phyloP scores from a whole-genome alignment of 2,329 filamentous ascomycete genomes.

The Talaromyces sp. region DNA sequence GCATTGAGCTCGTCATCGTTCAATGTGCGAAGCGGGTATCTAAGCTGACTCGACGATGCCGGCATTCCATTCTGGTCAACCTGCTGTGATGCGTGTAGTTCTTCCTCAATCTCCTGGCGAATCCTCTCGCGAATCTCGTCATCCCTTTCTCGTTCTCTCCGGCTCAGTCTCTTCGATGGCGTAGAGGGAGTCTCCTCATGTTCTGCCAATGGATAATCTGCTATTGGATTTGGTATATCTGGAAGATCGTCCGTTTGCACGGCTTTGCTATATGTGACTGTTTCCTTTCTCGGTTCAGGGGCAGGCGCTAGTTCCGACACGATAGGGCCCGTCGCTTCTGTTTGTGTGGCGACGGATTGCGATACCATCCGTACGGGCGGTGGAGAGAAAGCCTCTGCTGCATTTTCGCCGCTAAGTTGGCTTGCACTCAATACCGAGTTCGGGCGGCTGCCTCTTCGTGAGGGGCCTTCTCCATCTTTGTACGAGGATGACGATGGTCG shows the following conservation, averaged over 20 bases:
- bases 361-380: constrained; percentile 38
- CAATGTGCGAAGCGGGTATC: constrained; percentile 74
- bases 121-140: constrained; percentile 85
- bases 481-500: constrained; percentile 66
- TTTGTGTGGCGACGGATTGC: constrained; percentile 58
- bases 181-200: constrained; percentile 52
- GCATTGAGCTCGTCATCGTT: constrained; percentile 82
- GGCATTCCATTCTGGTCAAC: constrained; percentile 30
- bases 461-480: constrained; percentile 49
- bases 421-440: constrained; percentile 81
- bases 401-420: constrained; percentile 70
- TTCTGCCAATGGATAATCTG: constrained; percentile 57
- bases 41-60: constrained; percentile 45
- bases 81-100: constrained; percentile 67
- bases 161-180: constrained; percentile 68
- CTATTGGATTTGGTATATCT: constrained; percentile 49
- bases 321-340: constrained; percentile 68
- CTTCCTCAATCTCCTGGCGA: constrained; percentile 86
- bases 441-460: constrained; percentile 64
- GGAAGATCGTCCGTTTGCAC: constrained; percentile 83
- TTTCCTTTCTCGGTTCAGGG: constrained; percentile 57
- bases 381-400: constrained; percentile 34
- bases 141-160: constrained; percentile 75
- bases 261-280: constrained; percentile 95
- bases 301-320: constrained; percentile 72